phyloP scores from a whole-genome alignment of 768 basidiomycete genomes.

The Tubosaeta sp. region DNA sequence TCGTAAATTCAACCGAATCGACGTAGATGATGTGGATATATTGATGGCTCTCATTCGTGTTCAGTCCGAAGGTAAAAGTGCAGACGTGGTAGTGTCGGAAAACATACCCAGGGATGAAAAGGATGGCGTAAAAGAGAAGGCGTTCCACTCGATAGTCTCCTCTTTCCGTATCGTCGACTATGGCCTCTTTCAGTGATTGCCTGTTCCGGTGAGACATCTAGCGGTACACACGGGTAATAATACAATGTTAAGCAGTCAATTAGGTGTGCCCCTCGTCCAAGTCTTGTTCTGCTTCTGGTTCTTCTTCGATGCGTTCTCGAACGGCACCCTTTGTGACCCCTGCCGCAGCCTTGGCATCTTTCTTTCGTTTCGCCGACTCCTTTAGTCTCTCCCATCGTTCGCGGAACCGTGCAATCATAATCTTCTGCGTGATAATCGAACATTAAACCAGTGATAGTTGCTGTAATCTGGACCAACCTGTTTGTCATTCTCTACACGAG shows the following conservation, averaged over 20 bases:
- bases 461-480: conserved; percentile 46
- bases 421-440: conserved; percentile 49
- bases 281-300: conserved; percentile 63
- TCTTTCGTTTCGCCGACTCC: conserved; percentile 82
- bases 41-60: conserved; percentile 81
- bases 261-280: conserved; percentile 29
- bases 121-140: conserved; percentile 34
- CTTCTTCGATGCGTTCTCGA: conserved; percentile 66
- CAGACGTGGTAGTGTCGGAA: conserved; percentile 81
- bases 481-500: conserved; percentile 75
- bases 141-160: conserved; percentile 51
- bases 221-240: conserved; percentile 9
- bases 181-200: conserved; percentile 57
- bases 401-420: conserved; percentile 76
- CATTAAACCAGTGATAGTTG: conserved; percentile 9
- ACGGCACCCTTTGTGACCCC: conserved; percentile 42
- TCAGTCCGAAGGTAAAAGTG: conserved; percentile 44
- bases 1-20: conserved; percentile 66
- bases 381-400: conserved; percentile 90
- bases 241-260: conserved; percentile 11
- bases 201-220: neutral
- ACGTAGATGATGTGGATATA: conserved; percentile 67
- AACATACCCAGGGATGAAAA: conserved; percentile 62
- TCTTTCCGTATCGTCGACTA: conserved; percentile 68
- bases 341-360: conserved; percentile 60